These are phyloP conservation scores for Phycomyces nitens DNA, from an alignment of 192 early-diverging fungal species.

Conservation along the genomic window DNA sequence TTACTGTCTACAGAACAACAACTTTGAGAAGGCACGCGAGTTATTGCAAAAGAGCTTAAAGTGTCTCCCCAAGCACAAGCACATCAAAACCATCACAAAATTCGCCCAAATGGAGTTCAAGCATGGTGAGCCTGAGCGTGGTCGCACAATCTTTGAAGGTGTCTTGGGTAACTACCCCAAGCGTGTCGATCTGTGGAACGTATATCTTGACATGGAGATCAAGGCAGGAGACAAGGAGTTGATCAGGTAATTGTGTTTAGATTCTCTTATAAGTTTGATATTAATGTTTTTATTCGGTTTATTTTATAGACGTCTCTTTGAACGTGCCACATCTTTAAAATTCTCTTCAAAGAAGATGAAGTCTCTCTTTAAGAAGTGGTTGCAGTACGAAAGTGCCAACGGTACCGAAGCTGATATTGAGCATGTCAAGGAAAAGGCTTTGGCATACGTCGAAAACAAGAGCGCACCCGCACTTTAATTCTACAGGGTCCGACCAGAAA, in stretches of 20 bases:
- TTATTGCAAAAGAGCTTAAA: slow-evolving; percentile 77
- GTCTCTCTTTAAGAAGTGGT: slow-evolving; percentile 98
- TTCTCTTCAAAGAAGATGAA: slow-evolving; percentile 98
- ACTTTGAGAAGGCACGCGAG: slow-evolving; percentile 74
- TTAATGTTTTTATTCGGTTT: neutral
- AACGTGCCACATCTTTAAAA: slow-evolving; percentile 85
- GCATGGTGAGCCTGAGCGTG: slow-evolving; percentile 93
- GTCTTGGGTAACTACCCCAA: slow-evolving; percentile 91
- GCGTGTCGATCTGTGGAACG: slow-evolving; percentile 91
- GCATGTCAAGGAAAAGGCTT: slow-evolving; percentile 84
- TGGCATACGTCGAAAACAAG: slow-evolving; percentile 77
- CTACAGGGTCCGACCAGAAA: no score
- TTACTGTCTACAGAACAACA: slow-evolving; percentile 72
- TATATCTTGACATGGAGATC: slow-evolving; percentile 97
- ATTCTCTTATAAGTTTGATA: neutral
- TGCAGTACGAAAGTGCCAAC: slow-evolving; percentile 89
- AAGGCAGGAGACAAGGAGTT: slow-evolving; percentile 64
- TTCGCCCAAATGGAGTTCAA: slow-evolving; percentile 99
- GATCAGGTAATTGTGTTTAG: slow-evolving; percentile 45
- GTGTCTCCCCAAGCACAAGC: slow-evolving; percentile 90
- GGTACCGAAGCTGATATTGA: slow-evolving; percentile 76
- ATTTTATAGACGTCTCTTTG: slow-evolving; percentile 68
- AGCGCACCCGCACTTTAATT: slow-evolving; percentile 6
- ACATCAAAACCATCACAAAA: slow-evolving; percentile 90
- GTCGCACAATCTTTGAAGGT: slow-evolving; percentile 96